A percentile compares a stretch with the other conserved stretches of the same genome.
phyloP scores from a whole-genome alignment of 2,329 filamentous ascomycete species.

The Penicillium sp. region DNA sequence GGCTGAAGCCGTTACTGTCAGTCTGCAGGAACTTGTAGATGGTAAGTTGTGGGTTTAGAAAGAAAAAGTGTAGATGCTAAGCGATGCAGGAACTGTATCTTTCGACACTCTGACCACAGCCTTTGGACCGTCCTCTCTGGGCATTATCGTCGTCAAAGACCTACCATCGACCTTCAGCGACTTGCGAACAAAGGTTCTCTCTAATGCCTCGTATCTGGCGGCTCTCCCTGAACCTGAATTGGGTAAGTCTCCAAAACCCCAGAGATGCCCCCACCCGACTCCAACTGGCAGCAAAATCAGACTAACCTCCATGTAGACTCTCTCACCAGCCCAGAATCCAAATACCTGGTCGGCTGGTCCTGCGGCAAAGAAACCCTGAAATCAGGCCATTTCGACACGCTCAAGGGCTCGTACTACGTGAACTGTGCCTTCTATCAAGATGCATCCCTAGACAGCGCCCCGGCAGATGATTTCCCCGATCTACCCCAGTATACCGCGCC shows the following conservation, averaged over 20 bases:
- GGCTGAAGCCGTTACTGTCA: slow-evolving; percentile 48
- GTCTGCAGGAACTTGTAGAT: slow-evolving; percentile 48
- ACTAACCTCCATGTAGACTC: slow-evolving; percentile 31
- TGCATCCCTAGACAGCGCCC: slow-evolving; percentile 37
- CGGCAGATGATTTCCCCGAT: slow-evolving; percentile 43
- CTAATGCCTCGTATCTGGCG: slow-evolving; percentile 85
- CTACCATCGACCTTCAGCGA: slow-evolving; percentile 69
- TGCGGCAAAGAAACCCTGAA: slow-evolving; percentile 64
- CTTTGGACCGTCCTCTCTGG: slow-evolving; percentile 86
- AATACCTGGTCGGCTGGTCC: slow-evolving; percentile 65
- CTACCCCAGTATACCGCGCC: slow-evolving; percentile 87
- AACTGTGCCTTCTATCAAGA: slow-evolving; percentile 58
- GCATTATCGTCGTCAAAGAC: slow-evolving; percentile 90
- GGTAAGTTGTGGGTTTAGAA: slow-evolving; percentile 36
- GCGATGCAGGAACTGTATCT: slow-evolving; percentile 38
- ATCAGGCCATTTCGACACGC: slow-evolving; percentile 60
- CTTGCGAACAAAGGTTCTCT: slow-evolving; percentile 73
- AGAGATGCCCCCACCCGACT: neutral
- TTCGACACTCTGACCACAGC: slow-evolving; percentile 58
- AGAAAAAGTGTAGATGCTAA: slow-evolving; percentile 7
- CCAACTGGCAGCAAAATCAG: neutral
- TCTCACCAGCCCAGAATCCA: slow-evolving; percentile 48
- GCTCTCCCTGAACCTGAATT: slow-evolving; percentile 72
- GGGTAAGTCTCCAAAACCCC: slow-evolving; percentile 53
- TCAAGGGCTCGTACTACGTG: slow-evolving; percentile 65